Percentiles rank a stretch among this genome's conserved stretches.
Conservation (phyloP, 139 green algal genomes). For the Volvox reticuliferus region DNA sequence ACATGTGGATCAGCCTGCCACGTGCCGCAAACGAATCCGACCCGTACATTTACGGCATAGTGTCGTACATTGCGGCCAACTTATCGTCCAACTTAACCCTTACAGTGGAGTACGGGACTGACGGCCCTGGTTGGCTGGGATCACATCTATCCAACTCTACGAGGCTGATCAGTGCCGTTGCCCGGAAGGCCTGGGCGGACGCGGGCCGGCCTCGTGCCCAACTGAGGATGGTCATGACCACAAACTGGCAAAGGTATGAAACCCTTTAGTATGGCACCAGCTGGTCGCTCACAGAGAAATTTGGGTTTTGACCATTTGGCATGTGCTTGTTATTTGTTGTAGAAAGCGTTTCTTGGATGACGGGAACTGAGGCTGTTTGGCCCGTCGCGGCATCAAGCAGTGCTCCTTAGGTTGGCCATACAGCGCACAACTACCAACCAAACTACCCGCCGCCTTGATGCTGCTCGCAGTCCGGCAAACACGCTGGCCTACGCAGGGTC, state of each 20-base stretch:
- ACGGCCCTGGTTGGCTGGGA: conserved; percentile 22
- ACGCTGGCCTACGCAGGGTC: neutral
- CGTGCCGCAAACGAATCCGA: conserved; percentile 29
- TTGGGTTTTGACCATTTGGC: too few species aligned
- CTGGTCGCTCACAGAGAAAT: too few species aligned
- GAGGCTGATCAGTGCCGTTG: neutral
- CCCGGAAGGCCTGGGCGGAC: conserved; percentile 7
- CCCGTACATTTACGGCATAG: conserved; percentile 15
- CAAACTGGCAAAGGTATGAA: neutral
- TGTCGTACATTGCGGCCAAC: conserved; percentile 30
- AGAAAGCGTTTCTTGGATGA: too few species aligned
- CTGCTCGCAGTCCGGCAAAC: neutral
- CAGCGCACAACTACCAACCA: too few species aligned
- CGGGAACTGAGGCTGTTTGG: too few species aligned
- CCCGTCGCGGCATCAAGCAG: too few species aligned
- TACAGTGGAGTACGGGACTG: conserved; percentile 38
- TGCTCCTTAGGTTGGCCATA: too few species aligned
- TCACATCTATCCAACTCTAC: conserved; percentile 13
- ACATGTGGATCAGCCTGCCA: conserved; percentile 37
- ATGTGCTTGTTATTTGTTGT: too few species aligned
- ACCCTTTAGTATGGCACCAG: too few species aligned
- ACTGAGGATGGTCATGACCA: neutral
- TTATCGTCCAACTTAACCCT: neutral
- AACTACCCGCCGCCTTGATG: neutral
- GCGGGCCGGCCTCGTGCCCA: neutral